These are phyloP conservation scores for Cyphellophora europaea DNA, from an alignment of 2,329 filamentous ascomycete species.

Conservation along the genomic window DNA sequence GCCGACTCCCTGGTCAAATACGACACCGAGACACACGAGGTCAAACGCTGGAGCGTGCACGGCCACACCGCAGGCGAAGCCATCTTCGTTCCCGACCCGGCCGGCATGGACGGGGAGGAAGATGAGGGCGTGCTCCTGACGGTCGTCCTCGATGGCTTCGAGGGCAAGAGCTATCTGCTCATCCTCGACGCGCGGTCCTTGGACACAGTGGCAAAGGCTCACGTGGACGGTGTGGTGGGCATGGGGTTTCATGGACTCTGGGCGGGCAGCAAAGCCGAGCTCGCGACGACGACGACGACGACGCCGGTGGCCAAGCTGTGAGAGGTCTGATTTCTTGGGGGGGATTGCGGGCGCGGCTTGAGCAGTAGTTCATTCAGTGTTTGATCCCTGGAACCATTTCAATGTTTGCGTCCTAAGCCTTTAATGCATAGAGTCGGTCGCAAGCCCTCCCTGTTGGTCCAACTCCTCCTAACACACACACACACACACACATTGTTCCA, in stretches of 20 bases:
- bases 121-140: constrained; percentile 45
- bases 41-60: constrained; percentile 34
- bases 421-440: no score
- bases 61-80: constrained; percentile 45
- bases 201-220: constrained; percentile 41
- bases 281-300: no score
- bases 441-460: no score
- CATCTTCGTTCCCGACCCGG: constrained; percentile 40
- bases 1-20: constrained; percentile 45
- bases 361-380: no score
- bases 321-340: no score
- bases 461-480: no score
- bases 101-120: constrained; percentile 32
- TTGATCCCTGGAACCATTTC: no score
- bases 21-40: constrained; percentile 34
- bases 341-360: no score
- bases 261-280: no score
- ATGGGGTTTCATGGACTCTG: constrained; percentile 45
- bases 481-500: no score
- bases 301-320: no score
- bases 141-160: constrained; percentile 42
- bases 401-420: no score
- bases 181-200: constrained; percentile 41
- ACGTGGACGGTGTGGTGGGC: constrained; percentile 37
- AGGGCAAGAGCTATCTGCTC: constrained; percentile 43